Percentiles rank a stretch among this genome's conserved stretches.
These are phyloP conservation scores for Rhodotorula mucilaginosa DNA, from an alignment of 1,284 basidiomycete species.

Conservation along the genomic window DNA sequence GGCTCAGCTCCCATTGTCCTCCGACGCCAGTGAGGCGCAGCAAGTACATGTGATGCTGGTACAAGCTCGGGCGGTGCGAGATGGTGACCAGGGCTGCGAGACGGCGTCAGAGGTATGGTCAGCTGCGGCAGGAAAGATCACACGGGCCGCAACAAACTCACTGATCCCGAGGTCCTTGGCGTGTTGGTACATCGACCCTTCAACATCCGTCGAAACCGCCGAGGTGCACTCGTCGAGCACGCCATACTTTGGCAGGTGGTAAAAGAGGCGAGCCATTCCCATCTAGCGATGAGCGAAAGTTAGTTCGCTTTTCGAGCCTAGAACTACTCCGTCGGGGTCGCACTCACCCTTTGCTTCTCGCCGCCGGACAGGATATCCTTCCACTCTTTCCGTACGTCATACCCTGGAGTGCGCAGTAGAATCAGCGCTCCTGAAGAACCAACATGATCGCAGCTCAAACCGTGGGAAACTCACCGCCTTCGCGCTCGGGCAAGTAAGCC, in stretches of 20 bases:
- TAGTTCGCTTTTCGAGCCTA: conserved; percentile 6
- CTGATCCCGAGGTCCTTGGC: conserved; percentile 86
- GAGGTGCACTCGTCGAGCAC: conserved; percentile 79
- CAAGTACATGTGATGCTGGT: conserved; percentile 78
- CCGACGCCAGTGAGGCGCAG: conserved; percentile 68
- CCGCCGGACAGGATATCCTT: conserved; percentile 86
- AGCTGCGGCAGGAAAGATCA: not conserved
- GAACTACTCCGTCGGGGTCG: too few species aligned
- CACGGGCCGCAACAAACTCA: conserved; percentile 28
- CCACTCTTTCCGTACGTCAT: conserved; percentile 90
- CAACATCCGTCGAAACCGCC: conserved; percentile 93
- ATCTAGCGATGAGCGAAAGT: conserved; percentile 56
- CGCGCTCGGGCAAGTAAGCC: conserved; percentile 78
- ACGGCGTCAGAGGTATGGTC: not conserved
- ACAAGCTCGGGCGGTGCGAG: conserved; percentile 74
- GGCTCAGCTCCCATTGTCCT: conserved; percentile 66
- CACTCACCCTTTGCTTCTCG: conserved; percentile 81
- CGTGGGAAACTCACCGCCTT: conserved; percentile 59
- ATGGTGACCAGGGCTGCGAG: conserved; percentile 73
- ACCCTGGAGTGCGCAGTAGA: conserved; percentile 50
- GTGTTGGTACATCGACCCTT: conserved; percentile 92
- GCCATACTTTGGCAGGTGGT: conserved; percentile 65
- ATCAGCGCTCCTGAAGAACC: not conserved
- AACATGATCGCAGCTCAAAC: conserved; percentile 13
- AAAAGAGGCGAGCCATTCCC: conserved; percentile 79